Evolutionary conservation across 1,284 basidiomycete species (phyloP), one percentile per base, ranked within the genome.

Genomic region (Ustilago cynodontis): DNA sequence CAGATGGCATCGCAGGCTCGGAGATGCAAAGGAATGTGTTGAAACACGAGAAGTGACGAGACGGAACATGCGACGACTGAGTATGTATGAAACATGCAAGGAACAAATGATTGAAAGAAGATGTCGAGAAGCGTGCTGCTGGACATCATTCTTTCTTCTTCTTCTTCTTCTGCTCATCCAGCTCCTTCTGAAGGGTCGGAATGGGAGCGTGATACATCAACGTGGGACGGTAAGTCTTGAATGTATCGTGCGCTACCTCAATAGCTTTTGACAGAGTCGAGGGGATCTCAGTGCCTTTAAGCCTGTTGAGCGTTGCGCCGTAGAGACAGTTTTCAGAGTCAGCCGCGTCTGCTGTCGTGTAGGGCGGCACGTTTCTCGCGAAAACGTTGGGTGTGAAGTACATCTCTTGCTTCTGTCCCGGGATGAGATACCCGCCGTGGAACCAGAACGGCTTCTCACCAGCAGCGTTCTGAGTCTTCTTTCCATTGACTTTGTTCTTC

Each of bases 391-490:
- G 72, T 5, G 60, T 70, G 53, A 52, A 75, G 67, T 70, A 75
- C 8, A 47, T 63, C 31, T 75, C 72, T 3, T 56, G 51, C 8
- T 3, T 49, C 31, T 57, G 52, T 6, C 66, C 52, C 5, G 59
- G 53, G 9, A 70, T 47, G 11, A 75, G 47, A 20, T 43, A 58
- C 9, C 67, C 63, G 18, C 67, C 67, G 49, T 75, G 59, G 64
- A 75, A 75, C 72, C 72, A 75, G 64, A 75, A 70, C 3, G 72
- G 72, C 29, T 65, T 66, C 20, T 71, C 69, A 3, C 69, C 69
- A 0, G 45, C 63, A 2, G 63, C 69, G 26, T 54, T 71, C 6
- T 62, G 50, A 43, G 61, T 62, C 37, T 39, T 20, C 33, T 41
- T 54, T 16, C 59, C 51, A 26, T 53, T 10, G 9, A 29, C 53